Percentiles rank a stretch among this genome's conserved stretches.
These are phyloP conservation scores for Penicillium cataractarum DNA, from an alignment of 495 filamentous ascomycete species.

Conservation along the genomic window DNA sequence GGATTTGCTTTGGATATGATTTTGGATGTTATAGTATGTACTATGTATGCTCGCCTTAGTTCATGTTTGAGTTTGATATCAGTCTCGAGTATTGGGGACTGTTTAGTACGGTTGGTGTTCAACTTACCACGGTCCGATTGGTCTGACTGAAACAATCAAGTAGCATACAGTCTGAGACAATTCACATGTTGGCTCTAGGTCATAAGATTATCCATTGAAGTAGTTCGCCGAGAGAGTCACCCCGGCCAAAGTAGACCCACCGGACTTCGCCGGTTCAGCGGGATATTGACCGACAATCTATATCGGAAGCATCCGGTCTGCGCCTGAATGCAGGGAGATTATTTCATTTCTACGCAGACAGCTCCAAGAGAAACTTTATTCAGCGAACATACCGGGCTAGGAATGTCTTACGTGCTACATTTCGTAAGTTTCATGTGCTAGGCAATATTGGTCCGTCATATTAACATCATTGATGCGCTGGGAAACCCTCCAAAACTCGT, in stretches of 20 bases:
- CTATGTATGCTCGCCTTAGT: no score
- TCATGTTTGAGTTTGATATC: no score
- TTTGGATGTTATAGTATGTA: background rate
- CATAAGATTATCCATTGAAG: no score
- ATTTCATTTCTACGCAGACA: background rate
- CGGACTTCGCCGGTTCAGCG: constrained; percentile 7
- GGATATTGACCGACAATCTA: background rate
- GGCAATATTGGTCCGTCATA: background rate
- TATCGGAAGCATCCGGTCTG: constrained; percentile 10
- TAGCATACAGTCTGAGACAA: no score
- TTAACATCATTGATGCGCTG: background rate
- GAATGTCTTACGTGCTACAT: background rate
- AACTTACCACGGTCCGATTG: no score
- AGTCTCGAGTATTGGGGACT: no score
- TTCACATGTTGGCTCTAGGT: background rate
- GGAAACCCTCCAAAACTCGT: no score
- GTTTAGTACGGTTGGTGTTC: no score
- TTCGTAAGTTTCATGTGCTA: background rate
- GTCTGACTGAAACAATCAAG: no score
- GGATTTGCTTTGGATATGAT: background rate
- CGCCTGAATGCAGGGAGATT: background rate
- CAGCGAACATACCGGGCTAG: background rate
- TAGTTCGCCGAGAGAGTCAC: constrained; percentile 4
- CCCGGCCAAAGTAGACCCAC: constrained; percentile 17
- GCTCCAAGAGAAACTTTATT: background rate